phyloP scores from a whole-genome alignment of 768 basidiomycete species.

The Trametes maxima region DNA sequence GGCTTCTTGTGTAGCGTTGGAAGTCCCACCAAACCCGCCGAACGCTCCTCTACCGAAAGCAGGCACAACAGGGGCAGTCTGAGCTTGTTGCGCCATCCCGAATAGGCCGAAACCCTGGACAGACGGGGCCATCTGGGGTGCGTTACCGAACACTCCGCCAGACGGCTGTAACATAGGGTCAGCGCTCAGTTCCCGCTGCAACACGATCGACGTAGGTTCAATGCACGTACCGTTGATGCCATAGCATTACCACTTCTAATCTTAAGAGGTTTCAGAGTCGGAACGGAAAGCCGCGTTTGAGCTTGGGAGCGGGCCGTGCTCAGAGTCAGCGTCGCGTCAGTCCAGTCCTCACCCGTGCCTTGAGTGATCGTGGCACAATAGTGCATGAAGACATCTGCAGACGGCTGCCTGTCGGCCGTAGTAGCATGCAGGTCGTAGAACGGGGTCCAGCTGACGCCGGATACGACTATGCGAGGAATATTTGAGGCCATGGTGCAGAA shows the following conservation, averaged over 20 bases:
- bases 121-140: neutral
- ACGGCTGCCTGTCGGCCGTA: conserved; percentile 44
- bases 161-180: too few relatives aligned
- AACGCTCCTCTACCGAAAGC: neutral
- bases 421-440: conserved; percentile 63
- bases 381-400: conserved; percentile 48
- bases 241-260: neutral
- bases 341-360: conserved; percentile 65
- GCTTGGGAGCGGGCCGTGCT: conserved; percentile 51
- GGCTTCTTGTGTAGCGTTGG: neutral
- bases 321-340: conserved; percentile 48
- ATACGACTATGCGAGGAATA: conserved; percentile 45
- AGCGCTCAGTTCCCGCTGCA: too few relatives aligned
- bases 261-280: neutral
- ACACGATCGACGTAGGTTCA: too few relatives aligned
- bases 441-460: conserved; percentile 51
- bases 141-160: too few relatives aligned
- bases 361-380: conserved; percentile 59
- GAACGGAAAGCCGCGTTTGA: conserved; percentile 28
- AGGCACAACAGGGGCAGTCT: neutral
- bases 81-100: neutral
- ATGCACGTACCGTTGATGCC: too few relatives aligned
- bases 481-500: neutral
- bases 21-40: neutral
- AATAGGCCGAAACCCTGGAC: neutral